Percentiles rank a stretch among this genome's conserved stretches.
These are phyloP conservation scores for Fusarium fujikuroi DNA, from an alignment of 2,329 filamentous ascomycete genomes.

Conservation along the genomic window DNA sequence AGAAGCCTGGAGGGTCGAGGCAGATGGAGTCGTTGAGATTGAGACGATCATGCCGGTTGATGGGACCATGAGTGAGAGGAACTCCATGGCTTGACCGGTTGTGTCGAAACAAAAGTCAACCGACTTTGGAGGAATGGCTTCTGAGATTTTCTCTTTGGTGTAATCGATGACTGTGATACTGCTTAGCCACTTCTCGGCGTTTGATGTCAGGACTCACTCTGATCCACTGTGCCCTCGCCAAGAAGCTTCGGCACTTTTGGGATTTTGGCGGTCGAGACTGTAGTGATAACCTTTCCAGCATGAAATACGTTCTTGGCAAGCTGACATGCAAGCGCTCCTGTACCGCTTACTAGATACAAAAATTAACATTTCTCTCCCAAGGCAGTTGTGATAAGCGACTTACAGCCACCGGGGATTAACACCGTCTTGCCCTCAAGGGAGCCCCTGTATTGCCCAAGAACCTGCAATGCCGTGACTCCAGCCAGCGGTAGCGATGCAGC, in stretches of 20 bases:
- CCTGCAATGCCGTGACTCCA: not conserved
- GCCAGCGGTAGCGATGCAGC: not conserved
- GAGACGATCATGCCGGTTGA: not conserved
- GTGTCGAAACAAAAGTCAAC: not conserved
- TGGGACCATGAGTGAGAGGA: not conserved
- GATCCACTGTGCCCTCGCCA: not conserved
- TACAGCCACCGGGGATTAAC: not conserved
- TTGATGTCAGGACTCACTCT: rapidly evolving
- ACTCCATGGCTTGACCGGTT: not conserved
- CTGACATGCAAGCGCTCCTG: not conserved
- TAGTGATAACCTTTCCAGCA: not conserved
- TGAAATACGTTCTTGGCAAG: not conserved
- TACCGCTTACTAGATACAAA: not conserved
- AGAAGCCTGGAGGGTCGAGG: not conserved
- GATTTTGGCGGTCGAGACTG: not conserved
- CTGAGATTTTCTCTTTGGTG: rapidly evolving
- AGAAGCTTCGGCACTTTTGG: not conserved
- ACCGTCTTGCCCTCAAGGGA: not conserved
- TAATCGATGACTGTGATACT: not conserved
- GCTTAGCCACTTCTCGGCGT: rapidly evolving
- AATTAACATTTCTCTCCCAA: rapidly evolving
- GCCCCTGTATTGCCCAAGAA: not conserved
- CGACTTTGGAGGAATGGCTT: not conserved
- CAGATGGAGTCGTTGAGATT: not conserved
- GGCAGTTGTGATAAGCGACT: rapidly evolving